These are phyloP conservation scores for Binderoboletus segoi DNA, from an alignment of 1,284 basidiomycete genomes.

Conservation along the genomic window DNA sequence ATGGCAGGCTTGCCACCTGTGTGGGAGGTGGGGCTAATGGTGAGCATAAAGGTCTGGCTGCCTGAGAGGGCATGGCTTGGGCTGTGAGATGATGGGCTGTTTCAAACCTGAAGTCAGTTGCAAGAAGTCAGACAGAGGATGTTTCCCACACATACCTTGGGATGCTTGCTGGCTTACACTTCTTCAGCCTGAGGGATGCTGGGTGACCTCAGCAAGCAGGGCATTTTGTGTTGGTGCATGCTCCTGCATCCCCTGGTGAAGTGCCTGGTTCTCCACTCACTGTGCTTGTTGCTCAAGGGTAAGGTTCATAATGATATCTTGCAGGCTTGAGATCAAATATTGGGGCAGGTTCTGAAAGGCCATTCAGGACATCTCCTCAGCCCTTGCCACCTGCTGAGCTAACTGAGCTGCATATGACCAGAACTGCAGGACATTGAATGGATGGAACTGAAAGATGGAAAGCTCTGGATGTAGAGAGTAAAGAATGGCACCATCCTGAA, in stretches of 20 bases:
- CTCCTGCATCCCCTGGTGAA: background rate
- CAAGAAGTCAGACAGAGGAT: no score
- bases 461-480: constrained; percentile 16
- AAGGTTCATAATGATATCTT: constrained; percentile 10
- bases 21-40: no score
- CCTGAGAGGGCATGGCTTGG: no score
- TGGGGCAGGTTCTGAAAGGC: constrained; percentile 18
- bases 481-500: constrained; percentile 33
- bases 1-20: no score
- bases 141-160: no score
- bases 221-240: background rate
- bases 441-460: constrained; percentile 20
- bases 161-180: no score
- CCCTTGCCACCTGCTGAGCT: constrained; percentile 10
- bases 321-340: constrained; percentile 9
- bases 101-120: no score
- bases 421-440: constrained; percentile 25
- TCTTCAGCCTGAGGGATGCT: no score
- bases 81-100: no score
- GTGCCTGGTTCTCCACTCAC: background rate
- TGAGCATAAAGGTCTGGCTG: no score
- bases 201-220: background rate
- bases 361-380: constrained; percentile 16
- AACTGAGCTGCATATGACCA: constrained; percentile 19
- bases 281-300: constrained; percentile 9